Evolutionary conservation across 139 green algal species (phyloP).

Genomic region (Picochlorum sp.): DNA sequence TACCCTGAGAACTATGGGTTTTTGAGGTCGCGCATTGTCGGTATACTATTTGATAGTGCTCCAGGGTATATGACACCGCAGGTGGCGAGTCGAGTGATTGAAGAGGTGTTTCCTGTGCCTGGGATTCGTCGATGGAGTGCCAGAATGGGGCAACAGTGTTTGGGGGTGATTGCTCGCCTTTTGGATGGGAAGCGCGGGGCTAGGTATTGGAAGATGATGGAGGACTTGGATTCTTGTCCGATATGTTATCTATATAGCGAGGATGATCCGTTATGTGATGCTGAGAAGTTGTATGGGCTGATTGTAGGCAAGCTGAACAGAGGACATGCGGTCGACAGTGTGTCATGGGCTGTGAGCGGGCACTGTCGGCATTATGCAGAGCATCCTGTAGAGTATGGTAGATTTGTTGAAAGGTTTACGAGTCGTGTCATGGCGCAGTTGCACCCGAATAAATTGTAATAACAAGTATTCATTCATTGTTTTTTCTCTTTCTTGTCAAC

Average conservation of each 20-base stretch:
- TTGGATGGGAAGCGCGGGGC: neutral
- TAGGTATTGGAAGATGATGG: slow-evolving; percentile 18
- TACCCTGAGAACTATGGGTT: neutral
- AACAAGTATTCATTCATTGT: neutral
- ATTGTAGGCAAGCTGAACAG: slow-evolving; percentile 1
- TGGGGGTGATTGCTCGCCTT: neutral
- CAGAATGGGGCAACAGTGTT: too few species aligned
- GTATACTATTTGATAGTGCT: slow-evolving; percentile 16
- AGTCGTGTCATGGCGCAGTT: too few species aligned
- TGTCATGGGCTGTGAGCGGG: slow-evolving; percentile 8
- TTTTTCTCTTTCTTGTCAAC: slow-evolving; percentile 4
- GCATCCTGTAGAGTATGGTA: slow-evolving; percentile 18
- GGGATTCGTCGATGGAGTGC: neutral
- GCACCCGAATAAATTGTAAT: neutral
- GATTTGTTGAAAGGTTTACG: slow-evolving; percentile 10
- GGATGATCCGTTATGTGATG: slow-evolving; percentile 28
- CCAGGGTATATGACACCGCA: slow-evolving; percentile 7
- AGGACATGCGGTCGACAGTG: neutral
- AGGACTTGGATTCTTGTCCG: slow-evolving; percentile 10
- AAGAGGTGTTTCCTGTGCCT: neutral
- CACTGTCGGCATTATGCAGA: slow-evolving; percentile 19
- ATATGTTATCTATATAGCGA: slow-evolving; percentile 17
- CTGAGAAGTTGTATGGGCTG: slow-evolving; percentile 16
- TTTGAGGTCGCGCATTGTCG: neutral
- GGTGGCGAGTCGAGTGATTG: neutral